Base-by-base conservation (phyloP, 371 early-diverging fungal species). In the Smittium mucronatum region DNA sequence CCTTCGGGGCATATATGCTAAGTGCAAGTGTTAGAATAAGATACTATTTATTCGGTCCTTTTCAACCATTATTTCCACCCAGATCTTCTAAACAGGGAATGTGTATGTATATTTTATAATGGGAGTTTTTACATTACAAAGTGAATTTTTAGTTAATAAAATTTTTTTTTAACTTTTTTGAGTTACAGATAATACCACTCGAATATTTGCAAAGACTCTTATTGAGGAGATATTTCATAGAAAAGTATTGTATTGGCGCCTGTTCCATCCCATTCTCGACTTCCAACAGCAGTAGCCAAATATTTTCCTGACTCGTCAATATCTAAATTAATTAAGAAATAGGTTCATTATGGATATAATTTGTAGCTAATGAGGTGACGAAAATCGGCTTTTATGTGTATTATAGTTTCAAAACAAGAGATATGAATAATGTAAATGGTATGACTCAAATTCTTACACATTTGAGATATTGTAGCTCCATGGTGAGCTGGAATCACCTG, bases 401-500 rank as follows among this genome's bases (percentile, higher is more conserved):
- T 21, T 26, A 57, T 57, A 21, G 17, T 26, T 21, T n/a, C n/a
- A 25, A 58, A 58, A 58, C 58, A 58, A n/a, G 25, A 25, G 58
- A 25, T 58, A 25, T 25, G 58, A 58, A 25, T 58, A n/a, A n/a
- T 25, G 58, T n/a, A 25, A 58, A n/a, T 25, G n/a, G 25, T 60
- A 17, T 28, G 69, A 35, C 65, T 71, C 35, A 75, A n/a, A n/a
- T n/a, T 16, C 83, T 81, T 85, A 87, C 90, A 74, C 60, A 91
- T 81, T 47, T 81, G 83, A 2, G 96, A 94, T 17, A 95, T 84
- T 1, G 84, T 81, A 15, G 93, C 94, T 30, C 94, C 92, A 69
- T 93, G 92, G 71, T 94, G 94, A 0, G 93, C 92, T 1, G 95
- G 88, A 63, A 97, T 85, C 66, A 91, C 88, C 64, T 92, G 89